Evolutionary conservation across 176 grass and related monocot species (phyloP), one percentile per base, ranked within the genome.

Genomic region (Oryza rufipogon): DNA sequence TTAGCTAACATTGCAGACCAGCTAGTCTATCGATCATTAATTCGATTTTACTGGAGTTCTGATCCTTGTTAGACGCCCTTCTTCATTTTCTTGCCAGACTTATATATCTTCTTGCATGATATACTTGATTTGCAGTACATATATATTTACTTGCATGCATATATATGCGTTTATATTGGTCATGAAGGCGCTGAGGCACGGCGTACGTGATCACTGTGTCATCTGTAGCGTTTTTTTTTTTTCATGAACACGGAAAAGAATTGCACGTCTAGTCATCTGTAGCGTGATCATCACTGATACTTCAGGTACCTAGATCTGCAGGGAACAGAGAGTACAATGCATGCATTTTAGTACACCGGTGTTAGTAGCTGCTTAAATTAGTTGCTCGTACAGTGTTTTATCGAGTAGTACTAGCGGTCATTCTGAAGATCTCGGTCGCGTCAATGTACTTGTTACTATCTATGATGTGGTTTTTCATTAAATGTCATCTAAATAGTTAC

Each of bases 251-350:
- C 1, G 26, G 28, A 30, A 30, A 30, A 30, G 2, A 30, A 30
- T 30, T 30, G 2, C 28, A 30, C 28, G 2, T 30, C 28, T 1
- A 30, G 46, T 20, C 42, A 25, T 20, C 11, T 2, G 47, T 52
- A 58, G 17, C 16, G 2, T 19, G 19, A 2, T 68, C 3, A 32
- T 78, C 39, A 85, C 83, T 85, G 26, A 10, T 48, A 64, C 66
- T 78, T 78, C 5, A 85, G 36, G 42, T 71, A 79, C 75, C 20
- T 78, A 6, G 52, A 47, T 16, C 83, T 78, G 83, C 66, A 64
- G 41, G 33, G 4, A 70, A 71, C 4, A 22, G 5, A 22, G 5
- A 4, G 16, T 45, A 70, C 52, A 44, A 68, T 52, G 20, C 19
- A 19, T 71, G 48, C 28, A 3, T 22, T 30, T 71, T 39, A 69